These are phyloP conservation scores for Puccinia hordei DNA, from an alignment of 1,284 basidiomycete genomes.

Conservation along the genomic window DNA sequence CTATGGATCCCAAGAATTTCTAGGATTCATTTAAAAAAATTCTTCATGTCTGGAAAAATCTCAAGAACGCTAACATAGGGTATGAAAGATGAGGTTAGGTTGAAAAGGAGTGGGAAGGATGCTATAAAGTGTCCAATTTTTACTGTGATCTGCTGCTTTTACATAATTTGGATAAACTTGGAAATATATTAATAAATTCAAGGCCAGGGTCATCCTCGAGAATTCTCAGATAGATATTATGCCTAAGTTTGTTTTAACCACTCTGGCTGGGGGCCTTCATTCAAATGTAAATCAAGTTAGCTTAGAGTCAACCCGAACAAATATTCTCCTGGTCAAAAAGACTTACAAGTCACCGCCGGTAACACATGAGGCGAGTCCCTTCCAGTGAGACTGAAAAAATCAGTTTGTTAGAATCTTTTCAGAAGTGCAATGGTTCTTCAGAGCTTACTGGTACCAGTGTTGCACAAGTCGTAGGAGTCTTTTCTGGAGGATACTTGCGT, in stretches of 20 bases:
- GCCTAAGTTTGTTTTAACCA: conserved; percentile 23
- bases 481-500: conserved; percentile 28
- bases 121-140: background rate
- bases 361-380: conserved; percentile 33
- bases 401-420: background rate
- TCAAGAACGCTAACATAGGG: background rate
- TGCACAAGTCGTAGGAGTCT: conserved; percentile 51
- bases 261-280: conserved; percentile 40
- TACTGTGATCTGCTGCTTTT: background rate
- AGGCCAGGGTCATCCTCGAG: background rate
- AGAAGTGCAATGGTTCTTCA: background rate
- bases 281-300: background rate
- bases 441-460: conserved; percentile 46
- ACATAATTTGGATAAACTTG: background rate
- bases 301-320: background rate
- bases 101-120: background rate
- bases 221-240: background rate
- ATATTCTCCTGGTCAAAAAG: background rate
- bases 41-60: background rate
- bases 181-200: too few relatives aligned
- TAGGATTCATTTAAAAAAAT: background rate
- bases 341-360: conserved; percentile 45
- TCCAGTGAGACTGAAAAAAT: conserved; percentile 26
- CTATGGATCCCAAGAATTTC: too few relatives aligned
- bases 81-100: background rate